Percentiles rank a stretch among this genome's conserved stretches.
phyloP scores from a whole-genome alignment of 441 rosid species.

The Cnidoscolus chayamansa region DNA sequence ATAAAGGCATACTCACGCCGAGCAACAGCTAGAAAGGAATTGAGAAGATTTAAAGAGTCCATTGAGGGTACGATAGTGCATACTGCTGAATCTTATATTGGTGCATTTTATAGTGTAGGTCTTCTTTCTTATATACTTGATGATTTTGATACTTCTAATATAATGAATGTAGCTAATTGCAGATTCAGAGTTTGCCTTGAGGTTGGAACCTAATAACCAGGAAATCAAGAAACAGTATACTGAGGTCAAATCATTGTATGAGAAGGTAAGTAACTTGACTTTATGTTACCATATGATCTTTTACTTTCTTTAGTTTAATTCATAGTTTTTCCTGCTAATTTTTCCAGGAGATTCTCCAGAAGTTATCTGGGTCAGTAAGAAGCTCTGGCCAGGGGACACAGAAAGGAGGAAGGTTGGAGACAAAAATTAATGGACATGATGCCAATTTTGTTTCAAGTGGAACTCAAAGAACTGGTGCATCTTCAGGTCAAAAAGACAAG shows the following conservation, averaged over 20 bases:
- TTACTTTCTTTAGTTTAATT: slow-evolving; percentile 12
- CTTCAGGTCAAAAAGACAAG: slow-evolving; percentile 39
- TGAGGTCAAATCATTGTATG: slow-evolving; percentile 61
- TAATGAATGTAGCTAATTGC: slow-evolving; percentile 33
- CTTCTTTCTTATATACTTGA: background rate
- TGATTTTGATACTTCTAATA: slow-evolving; percentile 24
- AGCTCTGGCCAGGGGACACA: slow-evolving; percentile 43
- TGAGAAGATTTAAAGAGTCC: slow-evolving; percentile 67
- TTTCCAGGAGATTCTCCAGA: slow-evolving; percentile 59
- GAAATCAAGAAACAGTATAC: slow-evolving; percentile 78
- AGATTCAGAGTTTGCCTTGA: slow-evolving; percentile 89
- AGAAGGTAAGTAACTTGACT: slow-evolving; percentile 48
- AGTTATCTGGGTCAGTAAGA: slow-evolving; percentile 52
- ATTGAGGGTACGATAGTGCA: slow-evolving; percentile 53
- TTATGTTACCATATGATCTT: background rate
- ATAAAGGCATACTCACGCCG: slow-evolving; percentile 89
- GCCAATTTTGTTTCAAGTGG: slow-evolving; percentile 33
- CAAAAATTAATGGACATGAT: slow-evolving; percentile 34
- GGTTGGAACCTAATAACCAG: slow-evolving; percentile 80
- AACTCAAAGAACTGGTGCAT: slow-evolving; percentile 33
- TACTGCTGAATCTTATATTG: background rate
- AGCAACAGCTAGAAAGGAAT: slow-evolving; percentile 83
- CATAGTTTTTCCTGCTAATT: slow-evolving; percentile 12
- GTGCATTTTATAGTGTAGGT: background rate
- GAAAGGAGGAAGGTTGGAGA: slow-evolving; percentile 39